These are phyloP conservation scores for Farysia itapuensis DNA, from an alignment of 1,284 basidiomycete genomes.

Conservation along the genomic window DNA sequence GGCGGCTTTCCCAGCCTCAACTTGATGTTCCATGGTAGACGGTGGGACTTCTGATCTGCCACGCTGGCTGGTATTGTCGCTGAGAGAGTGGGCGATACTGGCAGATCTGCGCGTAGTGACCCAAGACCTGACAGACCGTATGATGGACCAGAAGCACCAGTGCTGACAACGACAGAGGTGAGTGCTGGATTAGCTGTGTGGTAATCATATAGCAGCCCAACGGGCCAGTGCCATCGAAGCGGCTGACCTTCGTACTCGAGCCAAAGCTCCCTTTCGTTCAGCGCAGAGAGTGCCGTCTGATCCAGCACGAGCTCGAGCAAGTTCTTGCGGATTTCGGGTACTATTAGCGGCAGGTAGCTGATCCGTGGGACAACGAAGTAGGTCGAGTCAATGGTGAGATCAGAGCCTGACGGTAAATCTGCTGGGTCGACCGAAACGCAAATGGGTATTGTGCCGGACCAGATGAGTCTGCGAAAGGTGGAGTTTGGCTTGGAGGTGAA, in stretches of 20 bases:
- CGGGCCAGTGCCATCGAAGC: slow-evolving; percentile 53
- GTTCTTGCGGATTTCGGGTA: slow-evolving; percentile 34
- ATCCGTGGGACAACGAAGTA: slow-evolving; percentile 42
- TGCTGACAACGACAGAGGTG: slow-evolving; percentile 9
- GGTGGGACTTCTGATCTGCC: slow-evolving; percentile 1
- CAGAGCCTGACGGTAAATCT: slow-evolving; percentile 29
- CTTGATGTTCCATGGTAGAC: slow-evolving; percentile 40
- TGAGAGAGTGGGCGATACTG: neutral
- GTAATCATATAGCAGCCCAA: slow-evolving; percentile 50
- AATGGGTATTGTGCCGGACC: slow-evolving; percentile 44
- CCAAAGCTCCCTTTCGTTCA: slow-evolving; percentile 45
- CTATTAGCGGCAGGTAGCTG: slow-evolving; percentile 45
- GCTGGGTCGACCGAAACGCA: slow-evolving; percentile 28
- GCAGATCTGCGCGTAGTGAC: neutral
- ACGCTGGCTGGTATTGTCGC: neutral
- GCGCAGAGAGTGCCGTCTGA: slow-evolving; percentile 7
- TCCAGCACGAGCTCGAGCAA: slow-evolving; percentile 41
- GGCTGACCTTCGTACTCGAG: slow-evolving; percentile 47
- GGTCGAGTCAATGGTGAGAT: slow-evolving; percentile 27
- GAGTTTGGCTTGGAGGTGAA: slow-evolving; percentile 6
- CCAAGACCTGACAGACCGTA: slow-evolving; percentile 7
- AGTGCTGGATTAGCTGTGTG: slow-evolving; percentile 40
- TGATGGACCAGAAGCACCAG: slow-evolving; percentile 1
- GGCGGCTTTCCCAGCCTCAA: slow-evolving; percentile 43
- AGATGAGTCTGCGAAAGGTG: slow-evolving; percentile 32